A percentile compares a stretch with the other conserved stretches of the same genome.
phyloP scores from a whole-genome alignment of 805 yeast genomes.

The Suhomyces vadensis region DNA sequence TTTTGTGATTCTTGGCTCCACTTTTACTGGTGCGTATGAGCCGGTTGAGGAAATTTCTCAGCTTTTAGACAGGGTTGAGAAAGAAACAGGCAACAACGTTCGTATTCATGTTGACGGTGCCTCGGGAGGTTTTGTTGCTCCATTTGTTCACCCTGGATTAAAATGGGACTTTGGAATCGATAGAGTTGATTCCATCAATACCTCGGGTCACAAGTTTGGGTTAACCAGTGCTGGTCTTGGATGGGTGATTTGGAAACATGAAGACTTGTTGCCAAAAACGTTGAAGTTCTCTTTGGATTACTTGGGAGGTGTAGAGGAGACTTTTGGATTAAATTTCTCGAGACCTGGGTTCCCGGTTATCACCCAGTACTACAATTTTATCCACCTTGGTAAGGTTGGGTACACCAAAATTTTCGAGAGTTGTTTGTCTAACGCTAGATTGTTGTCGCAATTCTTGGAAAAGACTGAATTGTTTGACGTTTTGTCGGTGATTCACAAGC shows the following conservation, averaged over 20 bases:
- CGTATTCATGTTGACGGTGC: slow-evolving; percentile 96
- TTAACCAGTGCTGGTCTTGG: slow-evolving; percentile 89
- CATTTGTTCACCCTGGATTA: slow-evolving; percentile 72
- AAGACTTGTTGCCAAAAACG: slow-evolving; percentile 62
- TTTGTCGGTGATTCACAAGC: slow-evolving; percentile 75
- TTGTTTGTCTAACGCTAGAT: slow-evolving; percentile 72
- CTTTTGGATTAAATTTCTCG: slow-evolving; percentile 83
- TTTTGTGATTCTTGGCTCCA: slow-evolving; percentile 85
- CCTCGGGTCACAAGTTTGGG: slow-evolving; percentile 94
- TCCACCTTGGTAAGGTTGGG: slow-evolving; percentile 73
- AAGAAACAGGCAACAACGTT: slow-evolving; percentile 62
- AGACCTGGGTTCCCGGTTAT: slow-evolving; percentile 91
- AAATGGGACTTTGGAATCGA: slow-evolving; percentile 82
- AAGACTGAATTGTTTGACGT: slow-evolving; percentile 67
- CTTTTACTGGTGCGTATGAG: slow-evolving; percentile 92
- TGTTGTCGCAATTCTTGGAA: slow-evolving; percentile 62
- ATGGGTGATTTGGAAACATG: slow-evolving; percentile 84
- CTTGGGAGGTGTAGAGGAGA: slow-evolving; percentile 85
- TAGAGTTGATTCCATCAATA: slow-evolving; percentile 81
- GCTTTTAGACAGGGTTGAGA: slow-evolving; percentile 70
- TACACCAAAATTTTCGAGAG: slow-evolving; percentile 59
- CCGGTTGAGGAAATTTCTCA: slow-evolving; percentile 60
- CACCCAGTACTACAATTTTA: slow-evolving; percentile 81
- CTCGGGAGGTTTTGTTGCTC: slow-evolving; percentile 86
- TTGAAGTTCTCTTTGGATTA: slow-evolving; percentile 78